Evolutionary conservation across 352 stramenopile species (phyloP).

Genomic region (Saprolegnia parasitica): DNA sequence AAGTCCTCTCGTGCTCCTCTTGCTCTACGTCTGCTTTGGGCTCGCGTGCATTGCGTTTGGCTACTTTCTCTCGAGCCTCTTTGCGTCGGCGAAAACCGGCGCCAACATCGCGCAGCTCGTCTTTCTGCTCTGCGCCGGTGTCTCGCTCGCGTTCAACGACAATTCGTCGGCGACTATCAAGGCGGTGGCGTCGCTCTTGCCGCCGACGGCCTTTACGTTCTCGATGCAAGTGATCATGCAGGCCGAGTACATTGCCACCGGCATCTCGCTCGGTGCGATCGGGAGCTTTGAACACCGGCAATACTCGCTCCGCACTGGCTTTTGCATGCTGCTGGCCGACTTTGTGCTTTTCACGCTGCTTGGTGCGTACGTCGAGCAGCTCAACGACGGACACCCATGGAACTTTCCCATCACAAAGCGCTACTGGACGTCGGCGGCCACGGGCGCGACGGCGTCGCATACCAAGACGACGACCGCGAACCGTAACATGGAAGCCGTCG

Average conservation of each 20-base stretch:
- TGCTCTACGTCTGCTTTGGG: constrained; percentile 45
- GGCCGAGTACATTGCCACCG: constrained; percentile 52
- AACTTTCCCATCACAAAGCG: constrained; percentile 76
- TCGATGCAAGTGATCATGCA: constrained; percentile 51
- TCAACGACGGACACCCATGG: constrained; percentile 49
- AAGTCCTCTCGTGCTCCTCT: constrained; percentile 26
- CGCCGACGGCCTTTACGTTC: constrained; percentile 37
- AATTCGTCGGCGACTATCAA: constrained; percentile 24
- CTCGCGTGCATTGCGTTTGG: constrained; percentile 34
- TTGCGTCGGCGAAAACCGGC: constrained; percentile 32
- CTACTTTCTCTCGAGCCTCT: constrained; percentile 35
- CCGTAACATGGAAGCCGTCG: constrained; percentile 30
- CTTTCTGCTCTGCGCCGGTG: constrained; percentile 48
- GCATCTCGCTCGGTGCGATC: constrained; percentile 45
- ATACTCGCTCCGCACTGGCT: constrained; percentile 49
- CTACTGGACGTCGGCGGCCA: constrained; percentile 56
- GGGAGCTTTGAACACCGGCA: constrained; percentile 41
- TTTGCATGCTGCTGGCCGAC: constrained; percentile 87
- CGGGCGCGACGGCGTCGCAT: neutral
- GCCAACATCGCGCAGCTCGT: constrained; percentile 29
- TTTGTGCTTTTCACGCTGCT: constrained; percentile 78
- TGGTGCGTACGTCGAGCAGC: constrained; percentile 52
- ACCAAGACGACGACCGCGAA: constrained; percentile 11
- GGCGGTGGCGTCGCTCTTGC: constrained; percentile 31
- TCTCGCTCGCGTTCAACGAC: constrained; percentile 1